Evolutionary conservation across 2,329 filamentous ascomycete species (phyloP).

Genomic region (Coniochaeta hoffmannii): DNA sequence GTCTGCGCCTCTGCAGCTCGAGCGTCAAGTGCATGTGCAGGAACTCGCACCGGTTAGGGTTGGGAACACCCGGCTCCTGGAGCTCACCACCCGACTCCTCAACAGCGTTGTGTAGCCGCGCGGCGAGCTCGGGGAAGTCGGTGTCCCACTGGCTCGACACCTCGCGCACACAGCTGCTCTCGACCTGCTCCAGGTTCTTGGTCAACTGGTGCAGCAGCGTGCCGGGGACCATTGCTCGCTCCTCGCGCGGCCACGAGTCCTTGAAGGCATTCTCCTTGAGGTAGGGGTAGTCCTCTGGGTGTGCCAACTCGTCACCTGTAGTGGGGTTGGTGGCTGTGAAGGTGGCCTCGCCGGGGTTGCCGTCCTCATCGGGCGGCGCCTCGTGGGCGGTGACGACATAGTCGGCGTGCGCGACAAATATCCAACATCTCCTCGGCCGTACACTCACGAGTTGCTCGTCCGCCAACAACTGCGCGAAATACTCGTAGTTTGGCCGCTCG

Average conservation of each 20-base stretch:
- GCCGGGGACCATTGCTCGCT: constrained; percentile 34
- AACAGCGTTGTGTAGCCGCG: constrained; percentile 39
- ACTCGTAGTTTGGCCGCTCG: constrained; percentile 54
- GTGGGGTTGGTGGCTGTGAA: constrained; percentile 27
- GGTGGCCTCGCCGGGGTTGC: constrained; percentile 11
- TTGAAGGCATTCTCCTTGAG: constrained; percentile 46
- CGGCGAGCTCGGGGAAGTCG: constrained; percentile 48
- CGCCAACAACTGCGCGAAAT: constrained; percentile 49
- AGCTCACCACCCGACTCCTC: constrained; percentile 35
- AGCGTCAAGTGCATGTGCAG: constrained; percentile 57
- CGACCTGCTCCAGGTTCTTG: constrained; percentile 43
- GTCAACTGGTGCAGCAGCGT: constrained; percentile 54
- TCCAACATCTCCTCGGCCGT: constrained; percentile 50
- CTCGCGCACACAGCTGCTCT: constrained; percentile 47
- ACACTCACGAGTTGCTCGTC: constrained; percentile 46
- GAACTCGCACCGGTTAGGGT: constrained; percentile 47
- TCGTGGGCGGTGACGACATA: constrained; percentile 33
- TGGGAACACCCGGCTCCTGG: constrained; percentile 33
- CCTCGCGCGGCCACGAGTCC: constrained; percentile 39
- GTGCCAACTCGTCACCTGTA: constrained; percentile 34
- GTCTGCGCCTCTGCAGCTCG: constrained; percentile 48
- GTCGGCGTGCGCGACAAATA: constrained; percentile 49
- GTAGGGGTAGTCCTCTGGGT: constrained; percentile 43
- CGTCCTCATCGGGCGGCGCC: constrained; percentile 19
- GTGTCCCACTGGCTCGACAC: constrained; percentile 49